phyloP scores from a whole-genome alignment of 495 filamentous ascomycete species.

The Pseudotulostoma volvatum region DNA sequence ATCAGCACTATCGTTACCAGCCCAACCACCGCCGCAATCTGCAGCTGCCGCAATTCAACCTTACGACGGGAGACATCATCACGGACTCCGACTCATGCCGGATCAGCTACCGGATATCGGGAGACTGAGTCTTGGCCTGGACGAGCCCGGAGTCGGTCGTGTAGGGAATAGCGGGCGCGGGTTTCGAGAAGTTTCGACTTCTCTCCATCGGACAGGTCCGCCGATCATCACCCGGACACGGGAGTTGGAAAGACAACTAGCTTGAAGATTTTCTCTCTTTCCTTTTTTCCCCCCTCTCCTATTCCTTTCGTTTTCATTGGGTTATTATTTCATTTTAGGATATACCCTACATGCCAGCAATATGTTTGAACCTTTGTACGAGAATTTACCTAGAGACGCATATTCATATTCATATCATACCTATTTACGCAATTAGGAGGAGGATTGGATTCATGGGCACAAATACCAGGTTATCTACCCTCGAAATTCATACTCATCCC shows the following conservation, averaged over 20 bases:
- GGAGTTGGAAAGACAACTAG: conserved; percentile 26
- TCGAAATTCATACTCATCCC: too few species aligned
- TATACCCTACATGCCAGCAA: neutral
- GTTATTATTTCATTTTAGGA: neutral
- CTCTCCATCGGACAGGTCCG: conserved; percentile 17
- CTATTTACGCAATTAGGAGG: too few species aligned
- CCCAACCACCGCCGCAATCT: neutral
- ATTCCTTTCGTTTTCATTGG: neutral
- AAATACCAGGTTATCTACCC: too few species aligned
- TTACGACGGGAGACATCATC: too few species aligned
- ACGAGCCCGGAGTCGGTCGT: conserved; percentile 6
- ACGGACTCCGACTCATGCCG: conserved; percentile 2
- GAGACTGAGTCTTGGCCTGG: conserved; percentile 9
- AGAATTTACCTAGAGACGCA: too few species aligned
- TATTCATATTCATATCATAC: too few species aligned
- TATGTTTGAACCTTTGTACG: neutral
- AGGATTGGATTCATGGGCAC: too few species aligned
- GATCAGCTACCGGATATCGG: conserved; percentile 23
- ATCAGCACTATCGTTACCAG: neutral
- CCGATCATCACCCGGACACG: conserved; percentile 21
- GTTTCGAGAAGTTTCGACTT: conserved; percentile 7
- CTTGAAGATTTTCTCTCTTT: conserved; percentile 5
- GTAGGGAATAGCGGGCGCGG: conserved; percentile 7
- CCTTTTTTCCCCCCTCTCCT: conserved; percentile 1
- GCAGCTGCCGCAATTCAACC: too few species aligned